These are phyloP conservation scores for Podaxis sp. DNA, from an alignment of 768 basidiomycete genomes.

Conservation along the genomic window DNA sequence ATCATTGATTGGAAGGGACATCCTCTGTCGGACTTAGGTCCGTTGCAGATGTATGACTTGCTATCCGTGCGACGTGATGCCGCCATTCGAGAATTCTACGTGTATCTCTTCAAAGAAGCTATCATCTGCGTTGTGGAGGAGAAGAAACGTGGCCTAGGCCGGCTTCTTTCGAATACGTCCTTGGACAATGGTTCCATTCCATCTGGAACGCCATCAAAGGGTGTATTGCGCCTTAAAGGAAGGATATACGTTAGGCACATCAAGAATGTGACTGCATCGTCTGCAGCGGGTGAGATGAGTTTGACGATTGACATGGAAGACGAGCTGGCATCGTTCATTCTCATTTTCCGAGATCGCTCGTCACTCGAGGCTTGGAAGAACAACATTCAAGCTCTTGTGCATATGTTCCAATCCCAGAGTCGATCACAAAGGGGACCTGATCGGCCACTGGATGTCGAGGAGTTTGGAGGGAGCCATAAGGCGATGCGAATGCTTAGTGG, in stretches of 20 bases:
- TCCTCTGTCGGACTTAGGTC: constrained; percentile 84
- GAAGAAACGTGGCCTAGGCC: constrained; percentile 78
- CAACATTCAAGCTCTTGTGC: constrained; percentile 78
- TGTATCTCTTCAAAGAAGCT: constrained; percentile 96
- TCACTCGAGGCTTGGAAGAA: constrained; percentile 87
- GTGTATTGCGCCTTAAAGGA: constrained; percentile 88
- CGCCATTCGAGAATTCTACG: constrained; percentile 90
- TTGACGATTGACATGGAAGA: constrained; percentile 99
- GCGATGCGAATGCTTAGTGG: constrained; percentile 73
- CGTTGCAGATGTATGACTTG: constrained; percentile 89
- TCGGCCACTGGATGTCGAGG: constrained; percentile 58
- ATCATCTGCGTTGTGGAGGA: constrained; percentile 99
- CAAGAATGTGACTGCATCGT: constrained; percentile 80
- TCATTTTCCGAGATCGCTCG: constrained; percentile 90
- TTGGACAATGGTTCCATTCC: constrained; percentile 48
- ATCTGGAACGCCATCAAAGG: constrained; percentile 43
- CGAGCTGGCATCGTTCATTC: constrained; percentile 92
- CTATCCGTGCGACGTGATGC: constrained; percentile 85
- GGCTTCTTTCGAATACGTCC: constrained; percentile 67
- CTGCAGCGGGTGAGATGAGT: constrained; percentile 79
- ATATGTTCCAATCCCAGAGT: constrained; percentile 61
- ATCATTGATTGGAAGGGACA: constrained; percentile 98
- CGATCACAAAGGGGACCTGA: constrained; percentile 29
- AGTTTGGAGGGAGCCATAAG: constrained; percentile 76
- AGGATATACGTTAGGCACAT: constrained; percentile 96